phyloP scores from a whole-genome alignment of 1,139 yeast genomes.

The Kodamaea alishanica region DNA sequence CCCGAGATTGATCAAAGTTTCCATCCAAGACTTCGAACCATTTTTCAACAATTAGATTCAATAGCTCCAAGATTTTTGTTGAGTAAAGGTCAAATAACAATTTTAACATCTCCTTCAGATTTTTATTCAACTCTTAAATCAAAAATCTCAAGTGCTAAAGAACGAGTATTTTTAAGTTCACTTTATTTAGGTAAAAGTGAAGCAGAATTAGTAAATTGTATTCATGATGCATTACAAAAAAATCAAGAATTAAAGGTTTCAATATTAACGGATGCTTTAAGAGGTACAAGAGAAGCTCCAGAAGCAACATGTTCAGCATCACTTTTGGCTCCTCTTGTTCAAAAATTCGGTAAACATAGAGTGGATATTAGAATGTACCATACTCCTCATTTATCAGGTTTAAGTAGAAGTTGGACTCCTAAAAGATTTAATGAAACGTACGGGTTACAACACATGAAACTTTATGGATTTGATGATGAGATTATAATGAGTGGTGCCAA shows the following conservation, averaged over 20 bases:
- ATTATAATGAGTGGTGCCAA: conserved; percentile 90
- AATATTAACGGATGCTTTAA: conserved; percentile 77
- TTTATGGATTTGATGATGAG: conserved; percentile 92
- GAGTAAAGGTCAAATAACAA: conserved; percentile 55
- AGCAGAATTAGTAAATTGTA: conserved; percentile 62
- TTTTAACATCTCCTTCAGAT: conserved; percentile 61
- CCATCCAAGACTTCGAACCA: conserved; percentile 47
- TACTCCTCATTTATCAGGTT: conserved; percentile 79
- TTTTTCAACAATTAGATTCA: conserved; percentile 56
- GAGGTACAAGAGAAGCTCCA: conserved; percentile 95
- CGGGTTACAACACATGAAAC: conserved; percentile 96
- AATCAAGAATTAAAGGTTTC: conserved; percentile 65
- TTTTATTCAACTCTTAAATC: conserved; percentile 63
- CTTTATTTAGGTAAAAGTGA: conserved; percentile 84
- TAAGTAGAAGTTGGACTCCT: conserved; percentile 65
- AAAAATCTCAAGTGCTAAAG: conserved; percentile 52
- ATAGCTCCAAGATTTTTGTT: conserved; percentile 71
- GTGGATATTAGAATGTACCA: conserved; percentile 83
- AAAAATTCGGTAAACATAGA: conserved; percentile 61
- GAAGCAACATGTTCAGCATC: conserved; percentile 65
- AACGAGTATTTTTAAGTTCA: conserved; percentile 75
- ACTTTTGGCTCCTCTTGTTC: conserved; percentile 62
- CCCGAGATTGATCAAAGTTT: conserved; percentile 26
- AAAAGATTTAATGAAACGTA: conserved; percentile 83
- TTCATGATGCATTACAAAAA: conserved; percentile 53